These are phyloP conservation scores for Orychophragmus violaceus DNA, from an alignment of 345 rosid genomes.

Conservation along the genomic window DNA sequence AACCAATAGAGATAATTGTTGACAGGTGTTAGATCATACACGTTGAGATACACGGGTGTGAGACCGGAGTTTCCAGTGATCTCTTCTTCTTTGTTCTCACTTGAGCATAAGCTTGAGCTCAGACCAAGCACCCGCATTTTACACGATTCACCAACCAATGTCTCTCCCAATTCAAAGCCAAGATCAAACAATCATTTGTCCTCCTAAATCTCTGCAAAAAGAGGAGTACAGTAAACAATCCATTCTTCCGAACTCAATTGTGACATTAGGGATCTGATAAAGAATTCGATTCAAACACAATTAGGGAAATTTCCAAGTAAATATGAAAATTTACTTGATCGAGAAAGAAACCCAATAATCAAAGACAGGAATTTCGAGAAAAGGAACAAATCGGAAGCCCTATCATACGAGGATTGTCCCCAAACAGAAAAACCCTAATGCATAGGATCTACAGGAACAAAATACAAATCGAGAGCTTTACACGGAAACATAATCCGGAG, in stretches of 20 bases:
- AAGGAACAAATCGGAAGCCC: background rate
- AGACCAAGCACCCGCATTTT: conserved; percentile 74
- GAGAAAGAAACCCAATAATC: background rate
- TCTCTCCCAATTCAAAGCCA: background rate
- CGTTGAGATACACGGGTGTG: conserved; percentile 61
- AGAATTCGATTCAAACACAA: background rate
- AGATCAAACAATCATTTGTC: background rate
- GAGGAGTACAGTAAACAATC: background rate
- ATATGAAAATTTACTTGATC: background rate
- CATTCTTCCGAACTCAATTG: background rate
- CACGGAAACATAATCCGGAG: background rate
- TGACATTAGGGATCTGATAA: background rate
- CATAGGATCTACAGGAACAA: background rate
- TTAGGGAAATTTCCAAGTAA: background rate
- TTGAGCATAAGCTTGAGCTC: conserved; percentile 46
- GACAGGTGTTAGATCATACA: conserved; percentile 91
- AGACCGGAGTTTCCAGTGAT: conserved; percentile 29
- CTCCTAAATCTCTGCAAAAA: conserved; percentile 1
- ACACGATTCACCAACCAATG: background rate
- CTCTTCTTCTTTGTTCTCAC: conserved; percentile 38
- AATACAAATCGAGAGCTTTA: background rate
- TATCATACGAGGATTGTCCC: background rate
- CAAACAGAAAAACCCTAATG: background rate
- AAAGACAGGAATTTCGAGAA: background rate
- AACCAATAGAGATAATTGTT: conserved; percentile 89